Percentiles rank a stretch among this genome's conserved stretches.
phyloP scores from a whole-genome alignment of 495 filamentous ascomycete species.

The Tuber magnatum region DNA sequence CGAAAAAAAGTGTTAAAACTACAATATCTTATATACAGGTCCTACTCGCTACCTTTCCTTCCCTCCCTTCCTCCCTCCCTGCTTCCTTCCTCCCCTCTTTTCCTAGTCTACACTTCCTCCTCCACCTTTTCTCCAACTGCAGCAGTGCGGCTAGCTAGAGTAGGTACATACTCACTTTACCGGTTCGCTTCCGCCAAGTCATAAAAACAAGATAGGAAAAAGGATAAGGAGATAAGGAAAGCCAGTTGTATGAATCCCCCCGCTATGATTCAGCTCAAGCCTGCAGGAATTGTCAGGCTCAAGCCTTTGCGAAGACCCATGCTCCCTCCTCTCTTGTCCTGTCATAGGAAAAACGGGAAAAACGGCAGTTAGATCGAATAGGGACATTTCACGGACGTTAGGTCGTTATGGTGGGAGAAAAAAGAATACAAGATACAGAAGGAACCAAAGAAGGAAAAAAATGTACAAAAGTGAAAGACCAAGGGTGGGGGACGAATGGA shows the following conservation, averaged over 20 bases:
- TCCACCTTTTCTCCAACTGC: not conserved
- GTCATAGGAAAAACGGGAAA: not conserved
- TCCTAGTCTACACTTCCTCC: not conserved
- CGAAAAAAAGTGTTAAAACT: not conserved
- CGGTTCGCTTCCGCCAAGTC: not conserved
- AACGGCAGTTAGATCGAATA: not conserved
- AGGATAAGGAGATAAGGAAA: not conserved
- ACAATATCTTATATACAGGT: not conserved
- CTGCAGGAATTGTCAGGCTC: conserved; percentile 5
- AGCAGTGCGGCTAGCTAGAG: not conserved
- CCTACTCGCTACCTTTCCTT: not conserved
- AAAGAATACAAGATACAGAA: not conserved
- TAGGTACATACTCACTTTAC: not conserved
- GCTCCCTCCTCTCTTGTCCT: not conserved
- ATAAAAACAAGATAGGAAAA: not conserved
- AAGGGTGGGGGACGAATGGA: not conserved
- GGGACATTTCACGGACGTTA: not conserved
- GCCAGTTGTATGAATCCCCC: not conserved
- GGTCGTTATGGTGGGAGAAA: not conserved
- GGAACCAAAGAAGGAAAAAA: not conserved
- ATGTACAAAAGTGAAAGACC: not conserved
- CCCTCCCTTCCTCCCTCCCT: not conserved
- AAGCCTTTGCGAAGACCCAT: not conserved
- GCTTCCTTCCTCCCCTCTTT: not conserved
- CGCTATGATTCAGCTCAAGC: not conserved